Conservation (phyloP, 2,329 filamentous ascomycete genomes). For the Arthroderma uncinatum region DNA sequence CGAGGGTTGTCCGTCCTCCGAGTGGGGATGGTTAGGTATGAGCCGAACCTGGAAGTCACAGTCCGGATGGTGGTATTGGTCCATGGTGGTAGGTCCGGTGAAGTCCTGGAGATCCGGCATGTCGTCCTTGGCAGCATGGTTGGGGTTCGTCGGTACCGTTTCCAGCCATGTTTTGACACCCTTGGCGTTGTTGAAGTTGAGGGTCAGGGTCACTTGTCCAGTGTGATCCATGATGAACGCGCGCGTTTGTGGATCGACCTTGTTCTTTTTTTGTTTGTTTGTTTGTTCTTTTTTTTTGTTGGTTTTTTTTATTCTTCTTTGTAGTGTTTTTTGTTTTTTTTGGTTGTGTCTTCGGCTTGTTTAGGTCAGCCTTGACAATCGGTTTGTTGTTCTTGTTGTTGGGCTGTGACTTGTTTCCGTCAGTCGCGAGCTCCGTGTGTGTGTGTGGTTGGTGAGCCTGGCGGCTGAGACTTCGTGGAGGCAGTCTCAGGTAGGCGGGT, state of each 20-base stretch:
- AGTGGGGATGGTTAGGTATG: neutral
- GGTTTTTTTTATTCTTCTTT: neutral
- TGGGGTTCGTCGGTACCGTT: neutral
- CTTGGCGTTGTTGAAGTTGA: neutral
- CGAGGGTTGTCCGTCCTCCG: neutral
- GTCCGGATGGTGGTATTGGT: neutral
- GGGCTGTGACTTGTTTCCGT: neutral
- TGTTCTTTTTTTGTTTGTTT: too few species aligned
- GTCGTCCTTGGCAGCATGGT: neutral
- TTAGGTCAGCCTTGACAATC: neutral
- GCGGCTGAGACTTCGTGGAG: neutral
- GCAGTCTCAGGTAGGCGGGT: neutral
- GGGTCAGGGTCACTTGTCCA: neutral
- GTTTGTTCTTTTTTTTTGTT: too few species aligned
- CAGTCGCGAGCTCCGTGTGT: neutral
- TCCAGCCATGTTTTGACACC: neutral
- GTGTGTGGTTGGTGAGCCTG: neutral
- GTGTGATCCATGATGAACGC: neutral
- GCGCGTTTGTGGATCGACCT: too few species aligned
- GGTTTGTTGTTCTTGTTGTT: neutral
- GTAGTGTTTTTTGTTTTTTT: neutral
- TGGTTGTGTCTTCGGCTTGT: neutral
- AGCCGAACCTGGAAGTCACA: neutral
- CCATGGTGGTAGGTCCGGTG: neutral
- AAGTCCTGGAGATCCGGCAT: neutral